phyloP scores from a whole-genome alignment of 495 filamentous ascomycete genomes.

The Podospora appendiculata region DNA sequence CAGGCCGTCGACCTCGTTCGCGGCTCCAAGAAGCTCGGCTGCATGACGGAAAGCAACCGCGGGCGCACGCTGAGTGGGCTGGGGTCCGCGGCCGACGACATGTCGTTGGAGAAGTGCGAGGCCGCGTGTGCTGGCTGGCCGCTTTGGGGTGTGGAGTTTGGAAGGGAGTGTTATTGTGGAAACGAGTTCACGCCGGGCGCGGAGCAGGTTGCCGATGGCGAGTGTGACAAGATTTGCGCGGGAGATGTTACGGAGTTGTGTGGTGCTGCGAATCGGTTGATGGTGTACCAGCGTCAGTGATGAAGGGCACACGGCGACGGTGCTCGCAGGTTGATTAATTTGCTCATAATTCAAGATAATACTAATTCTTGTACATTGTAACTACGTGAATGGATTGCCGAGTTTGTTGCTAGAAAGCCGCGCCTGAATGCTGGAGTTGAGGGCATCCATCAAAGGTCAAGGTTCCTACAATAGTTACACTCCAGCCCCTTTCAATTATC shows the following conservation, averaged over 20 bases:
- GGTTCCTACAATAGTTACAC: too few relatives aligned
- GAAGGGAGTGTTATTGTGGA: slow-evolving; percentile 42
- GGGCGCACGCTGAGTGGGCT: slow-evolving; percentile 24
- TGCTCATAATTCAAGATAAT: too few relatives aligned
- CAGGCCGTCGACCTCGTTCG: too few relatives aligned
- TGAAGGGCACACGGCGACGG: too few relatives aligned
- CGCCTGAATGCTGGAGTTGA: too few relatives aligned
- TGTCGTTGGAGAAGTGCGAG: slow-evolving; percentile 41
- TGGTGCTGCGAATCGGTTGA: slow-evolving; percentile 29
- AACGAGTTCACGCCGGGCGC: slow-evolving; percentile 21
- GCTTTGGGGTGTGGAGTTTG: slow-evolving; percentile 41
- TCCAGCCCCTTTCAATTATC: too few relatives aligned
- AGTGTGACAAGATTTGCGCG: slow-evolving; percentile 34
- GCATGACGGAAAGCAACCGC: slow-evolving; percentile 35
- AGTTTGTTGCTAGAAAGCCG: too few relatives aligned
- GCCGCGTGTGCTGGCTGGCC: slow-evolving; percentile 34
- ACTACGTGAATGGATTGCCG: too few relatives aligned
- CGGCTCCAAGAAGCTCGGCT: slow-evolving; percentile 19
- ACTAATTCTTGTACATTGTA: too few relatives aligned
- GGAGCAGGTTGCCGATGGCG: slow-evolving; percentile 10
- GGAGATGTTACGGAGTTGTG: slow-evolving; percentile 34
- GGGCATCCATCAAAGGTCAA: too few relatives aligned
- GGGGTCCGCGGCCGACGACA: slow-evolving; percentile 23
- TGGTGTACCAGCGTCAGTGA: slow-evolving; percentile 17
- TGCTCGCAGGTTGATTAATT: too few relatives aligned